A percentile compares a stretch with the other conserved stretches of the same genome.
Conservation (phyloP, 805 yeast species). For the Dipodascus albidus region DNA sequence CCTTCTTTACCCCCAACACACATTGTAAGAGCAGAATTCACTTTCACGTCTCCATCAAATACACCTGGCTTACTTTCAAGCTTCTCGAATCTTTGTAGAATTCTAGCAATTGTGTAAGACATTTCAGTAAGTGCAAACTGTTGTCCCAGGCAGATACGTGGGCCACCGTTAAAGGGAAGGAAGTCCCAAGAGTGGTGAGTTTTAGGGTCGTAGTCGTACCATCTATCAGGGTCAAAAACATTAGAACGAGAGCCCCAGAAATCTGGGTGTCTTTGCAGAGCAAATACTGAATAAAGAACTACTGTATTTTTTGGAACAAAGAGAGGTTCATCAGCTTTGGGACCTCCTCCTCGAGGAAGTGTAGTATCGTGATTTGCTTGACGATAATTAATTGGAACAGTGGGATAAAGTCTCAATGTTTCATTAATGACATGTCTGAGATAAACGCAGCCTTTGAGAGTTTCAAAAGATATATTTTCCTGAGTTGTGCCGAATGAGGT, state of each 20-base stretch:
- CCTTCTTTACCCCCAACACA: neutral
- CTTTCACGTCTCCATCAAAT: neutral
- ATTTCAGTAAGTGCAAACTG: conserved; percentile 41
- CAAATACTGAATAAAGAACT: conserved; percentile 28
- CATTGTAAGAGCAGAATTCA: neutral
- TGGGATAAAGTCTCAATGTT: conserved; percentile 34
- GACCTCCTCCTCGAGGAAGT: conserved; percentile 39
- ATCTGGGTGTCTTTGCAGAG: conserved; percentile 30
- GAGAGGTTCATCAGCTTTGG: conserved; percentile 26
- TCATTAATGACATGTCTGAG: conserved; percentile 35
- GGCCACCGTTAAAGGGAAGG: conserved; percentile 40
- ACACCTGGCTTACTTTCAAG: conserved; percentile 7
- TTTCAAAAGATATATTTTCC: conserved; percentile 27
- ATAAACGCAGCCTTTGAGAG: conserved; percentile 32
- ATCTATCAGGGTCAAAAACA: conserved; percentile 30
- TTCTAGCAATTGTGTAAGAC: conserved; percentile 30
- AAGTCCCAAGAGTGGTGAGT: conserved; percentile 31
- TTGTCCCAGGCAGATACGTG: conserved; percentile 39
- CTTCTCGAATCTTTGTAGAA: conserved; percentile 24
- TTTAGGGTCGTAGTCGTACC: conserved; percentile 23
- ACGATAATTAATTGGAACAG: conserved; percentile 36
- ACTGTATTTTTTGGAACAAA: conserved; percentile 30
- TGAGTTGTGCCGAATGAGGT: conserved; percentile 16
- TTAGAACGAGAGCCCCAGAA: conserved; percentile 33
- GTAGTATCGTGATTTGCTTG: conserved; percentile 32